phyloP scores from a whole-genome alignment of 345 rosid genomes.

The Eucalyptus pauciflora region DNA sequence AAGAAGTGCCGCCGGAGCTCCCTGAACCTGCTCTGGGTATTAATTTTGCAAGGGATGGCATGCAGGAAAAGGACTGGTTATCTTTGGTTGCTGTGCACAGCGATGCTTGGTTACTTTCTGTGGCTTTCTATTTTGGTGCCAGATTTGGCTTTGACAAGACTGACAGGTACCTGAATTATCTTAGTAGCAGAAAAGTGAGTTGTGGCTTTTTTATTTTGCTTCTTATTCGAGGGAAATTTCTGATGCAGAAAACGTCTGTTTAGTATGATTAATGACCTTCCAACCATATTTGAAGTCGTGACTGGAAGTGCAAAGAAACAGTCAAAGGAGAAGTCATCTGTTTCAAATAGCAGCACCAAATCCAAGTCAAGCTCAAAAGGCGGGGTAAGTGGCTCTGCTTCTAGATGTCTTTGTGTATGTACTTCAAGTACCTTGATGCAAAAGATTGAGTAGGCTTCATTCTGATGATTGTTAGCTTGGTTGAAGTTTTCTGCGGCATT shows the following conservation, averaged over 20 bases:
- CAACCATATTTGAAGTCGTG: slow-evolving; percentile 67
- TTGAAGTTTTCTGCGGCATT: not conserved
- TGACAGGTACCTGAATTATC: slow-evolving; percentile 38
- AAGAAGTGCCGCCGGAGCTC: slow-evolving; percentile 88
- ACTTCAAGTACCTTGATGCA: not conserved
- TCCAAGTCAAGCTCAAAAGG: slow-evolving; percentile 47
- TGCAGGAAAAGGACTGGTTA: slow-evolving; percentile 77
- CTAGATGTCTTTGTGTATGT: not conserved
- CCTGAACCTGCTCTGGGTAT: slow-evolving; percentile 91
- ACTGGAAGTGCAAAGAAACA: slow-evolving; percentile 45
- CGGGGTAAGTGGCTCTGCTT: slow-evolving; percentile 15
- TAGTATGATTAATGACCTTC: slow-evolving; percentile 58
- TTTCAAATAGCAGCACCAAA: slow-evolving; percentile 43
- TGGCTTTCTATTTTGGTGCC: slow-evolving; percentile 72
- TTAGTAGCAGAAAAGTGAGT: not conserved
- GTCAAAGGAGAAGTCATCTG: slow-evolving; percentile 44
- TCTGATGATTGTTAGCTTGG: not conserved
- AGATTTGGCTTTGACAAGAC: slow-evolving; percentile 59
- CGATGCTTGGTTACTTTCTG: slow-evolving; percentile 72
- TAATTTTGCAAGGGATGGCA: slow-evolving; percentile 83
- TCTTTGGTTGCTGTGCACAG: slow-evolving; percentile 80
- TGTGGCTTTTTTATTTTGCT: not conserved
- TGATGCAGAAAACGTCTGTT: slow-evolving; percentile 58
- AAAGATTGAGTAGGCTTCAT: not conserved
- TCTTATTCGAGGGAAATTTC: not conserved